Evolutionary conservation across 1,139 yeast species (phyloP).

Genomic region (Hemisphaericaspora lyxosophila): DNA sequence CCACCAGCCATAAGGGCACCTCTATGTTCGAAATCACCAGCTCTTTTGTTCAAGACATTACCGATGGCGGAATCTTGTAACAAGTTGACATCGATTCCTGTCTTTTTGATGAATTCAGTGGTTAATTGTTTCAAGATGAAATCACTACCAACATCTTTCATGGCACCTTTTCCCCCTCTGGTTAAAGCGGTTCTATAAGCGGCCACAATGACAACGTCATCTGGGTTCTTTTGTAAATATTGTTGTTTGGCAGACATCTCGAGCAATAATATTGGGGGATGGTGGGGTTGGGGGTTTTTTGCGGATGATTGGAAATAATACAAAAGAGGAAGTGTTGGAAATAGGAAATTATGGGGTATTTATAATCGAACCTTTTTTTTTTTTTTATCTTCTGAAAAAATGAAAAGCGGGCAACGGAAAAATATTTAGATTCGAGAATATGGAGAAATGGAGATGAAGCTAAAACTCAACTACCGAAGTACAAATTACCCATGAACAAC

Average conservation of each 20-base stretch:
- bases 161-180: constrained; percentile 36
- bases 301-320: too few relatives aligned
- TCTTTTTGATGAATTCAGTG: constrained; percentile 26
- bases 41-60: constrained; percentile 78
- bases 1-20: constrained; percentile 53
- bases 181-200: constrained; percentile 41
- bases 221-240: constrained; percentile 15
- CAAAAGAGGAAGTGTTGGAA: too few relatives aligned
- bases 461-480: too few relatives aligned
- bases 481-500: too few relatives aligned
- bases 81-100: constrained; percentile 29
- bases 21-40: constrained; percentile 83
- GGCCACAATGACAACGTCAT: constrained; percentile 30
- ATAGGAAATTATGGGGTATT: not conserved
- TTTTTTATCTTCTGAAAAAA: not conserved
- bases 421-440: not conserved
- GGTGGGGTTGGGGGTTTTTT: not conserved
- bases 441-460: not conserved
- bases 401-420: not conserved
- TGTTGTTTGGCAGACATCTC: constrained; percentile 13
- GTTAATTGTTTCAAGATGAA: constrained; percentile 31
- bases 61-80: constrained; percentile 80
- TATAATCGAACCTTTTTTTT: not conserved
- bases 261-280: too few relatives aligned
- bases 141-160: constrained; percentile 36